Percentiles rank a stretch among this genome's conserved stretches.
Evolutionary conservation across 257 asterid genomes (phyloP).

Genomic region (Avicennia marina): DNA sequence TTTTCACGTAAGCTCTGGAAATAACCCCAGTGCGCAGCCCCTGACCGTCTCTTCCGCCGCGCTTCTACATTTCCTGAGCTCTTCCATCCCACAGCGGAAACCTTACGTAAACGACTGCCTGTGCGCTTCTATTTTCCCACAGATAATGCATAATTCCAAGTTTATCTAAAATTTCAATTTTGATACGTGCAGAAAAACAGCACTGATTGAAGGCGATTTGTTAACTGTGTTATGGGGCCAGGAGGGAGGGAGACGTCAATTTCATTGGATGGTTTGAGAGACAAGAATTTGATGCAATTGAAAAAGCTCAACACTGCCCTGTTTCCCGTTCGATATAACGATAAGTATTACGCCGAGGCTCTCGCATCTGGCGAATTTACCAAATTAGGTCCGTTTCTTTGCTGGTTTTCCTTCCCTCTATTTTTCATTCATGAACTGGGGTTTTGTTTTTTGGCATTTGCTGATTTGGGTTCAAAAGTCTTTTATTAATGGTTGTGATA

Average conservation of each 20-base stretch:
- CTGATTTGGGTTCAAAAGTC: neutral
- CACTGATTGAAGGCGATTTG: neutral
- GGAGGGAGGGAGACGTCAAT: conserved; percentile 60
- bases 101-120: too few species aligned
- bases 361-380: conserved; percentile 84
- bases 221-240: conserved; percentile 37
- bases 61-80: too few species aligned
- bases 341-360: conserved; percentile 86
- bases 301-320: conserved; percentile 84
- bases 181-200: neutral
- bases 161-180: neutral
- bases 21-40: too few species aligned
- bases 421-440: neutral
- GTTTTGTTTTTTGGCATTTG: neutral
- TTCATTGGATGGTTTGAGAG: conserved; percentile 78
- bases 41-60: too few species aligned
- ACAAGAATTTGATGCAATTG: conserved; percentile 93
- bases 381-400: conserved; percentile 85
- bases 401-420: neutral
- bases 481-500: too few species aligned
- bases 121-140: too few species aligned
- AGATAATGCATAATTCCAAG: neutral
- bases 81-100: too few species aligned
- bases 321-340: conserved; percentile 88
- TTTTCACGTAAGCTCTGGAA: too few species aligned